Base-by-base conservation (phyloP, 495 filamentous ascomycete species). In the Xylaria bambusicola region DNA sequence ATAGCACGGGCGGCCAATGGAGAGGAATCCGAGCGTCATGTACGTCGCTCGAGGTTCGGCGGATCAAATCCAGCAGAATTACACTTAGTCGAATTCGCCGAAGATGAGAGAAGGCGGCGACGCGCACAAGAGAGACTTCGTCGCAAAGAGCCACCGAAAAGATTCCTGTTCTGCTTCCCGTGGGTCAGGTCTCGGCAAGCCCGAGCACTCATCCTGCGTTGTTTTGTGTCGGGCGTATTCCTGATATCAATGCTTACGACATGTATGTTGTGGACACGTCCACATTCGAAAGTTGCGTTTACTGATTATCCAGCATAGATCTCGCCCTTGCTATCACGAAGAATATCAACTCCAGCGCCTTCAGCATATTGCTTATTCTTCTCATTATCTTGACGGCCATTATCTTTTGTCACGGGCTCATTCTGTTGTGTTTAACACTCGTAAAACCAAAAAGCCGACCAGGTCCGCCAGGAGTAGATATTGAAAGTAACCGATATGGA, bases 381-480 rank as follows among this genome's bases (percentile, higher is more conserved):
- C 78, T 91, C 66, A 87, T 93, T 62, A 63, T 93, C 49, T 71
- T 86, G 40, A 79, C 86, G 53, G 86, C 86, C 4, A 86, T 95
- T 64, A 81, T 93, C 71, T 93, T 93, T 76, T 88, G 84, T 63
- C 88, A 96, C 75, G 82, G 85, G 24, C 73, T 93, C 7, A 83
- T 91, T 53, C 84, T 88, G 12, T 80, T 93, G 20, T 88, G 83
- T 73, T 84, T 93, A 77, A 69, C 86, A 35, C 67, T 82, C 27
- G 67, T 82, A 52, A 79, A 69, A 53, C 66, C 72, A 29, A 68
- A 71, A 17, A 67, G 65, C 36, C 60, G 69, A 31, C 64, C 66
- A 57, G 57, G 65, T 68, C 49, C 63, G 58, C 61, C 66, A 27
- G 35, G 7, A 29, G 46, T 35, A 27, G 49, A n/a, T 20, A 0